These are phyloP conservation scores for Coemansia sp. DNA, from an alignment of 192 early-diverging fungal genomes.

Conservation along the genomic window DNA sequence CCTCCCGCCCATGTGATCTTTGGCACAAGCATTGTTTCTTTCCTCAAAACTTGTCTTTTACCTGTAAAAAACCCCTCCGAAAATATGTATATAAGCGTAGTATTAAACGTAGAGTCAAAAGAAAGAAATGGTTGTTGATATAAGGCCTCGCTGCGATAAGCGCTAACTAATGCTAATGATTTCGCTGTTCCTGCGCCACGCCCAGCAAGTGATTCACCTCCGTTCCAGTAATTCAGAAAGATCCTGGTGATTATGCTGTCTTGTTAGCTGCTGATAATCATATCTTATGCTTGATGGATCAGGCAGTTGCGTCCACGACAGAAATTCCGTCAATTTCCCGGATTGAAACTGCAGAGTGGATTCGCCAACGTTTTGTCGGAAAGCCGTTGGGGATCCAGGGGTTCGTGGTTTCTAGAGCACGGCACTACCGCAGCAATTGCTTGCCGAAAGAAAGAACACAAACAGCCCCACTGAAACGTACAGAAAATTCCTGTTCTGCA, in stretches of 20 bases:
- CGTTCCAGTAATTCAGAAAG: background rate
- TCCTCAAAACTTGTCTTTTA: background rate
- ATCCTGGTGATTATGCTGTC: background rate
- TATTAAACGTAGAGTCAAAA: background rate
- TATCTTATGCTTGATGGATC: background rate
- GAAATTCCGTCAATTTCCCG: background rate
- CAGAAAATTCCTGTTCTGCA: background rate
- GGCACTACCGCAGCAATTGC: background rate
- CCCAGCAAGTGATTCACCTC: background rate
- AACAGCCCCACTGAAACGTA: background rate
- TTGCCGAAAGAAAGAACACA: background rate
- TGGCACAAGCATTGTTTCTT: slow-evolving; percentile 33
- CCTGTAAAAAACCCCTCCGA: background rate
- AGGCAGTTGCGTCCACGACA: background rate
- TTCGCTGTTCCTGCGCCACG: background rate
- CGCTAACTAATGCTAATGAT: background rate
- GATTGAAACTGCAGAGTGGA: background rate
- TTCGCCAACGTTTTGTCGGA: background rate
- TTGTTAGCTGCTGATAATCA: too few species aligned
- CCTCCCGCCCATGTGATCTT: slow-evolving; percentile 22
- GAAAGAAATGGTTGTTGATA: background rate
- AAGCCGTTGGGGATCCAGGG: background rate
- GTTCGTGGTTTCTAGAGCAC: background rate
- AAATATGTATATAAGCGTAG: background rate
- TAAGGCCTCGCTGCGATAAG: background rate